Evolutionary conservation across 108 stramenopile species (phyloP).

Genomic region (Stephanodiscus minutulus): DNA sequence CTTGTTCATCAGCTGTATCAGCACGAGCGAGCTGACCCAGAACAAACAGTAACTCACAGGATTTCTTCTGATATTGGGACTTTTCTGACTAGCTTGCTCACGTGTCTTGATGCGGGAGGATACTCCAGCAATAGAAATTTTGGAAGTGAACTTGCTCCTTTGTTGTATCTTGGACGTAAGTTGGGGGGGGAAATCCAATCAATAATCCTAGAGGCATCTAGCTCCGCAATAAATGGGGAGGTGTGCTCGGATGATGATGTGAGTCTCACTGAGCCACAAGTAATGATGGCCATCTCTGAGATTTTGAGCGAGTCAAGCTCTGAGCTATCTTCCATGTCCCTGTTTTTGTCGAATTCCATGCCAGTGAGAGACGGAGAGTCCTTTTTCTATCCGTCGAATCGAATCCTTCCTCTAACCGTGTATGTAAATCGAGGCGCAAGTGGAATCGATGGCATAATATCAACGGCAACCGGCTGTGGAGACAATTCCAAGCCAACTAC

Average conservation of each 20-base stretch:
- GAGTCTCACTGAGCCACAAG: constrained; percentile 81
- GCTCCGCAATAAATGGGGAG: not conserved
- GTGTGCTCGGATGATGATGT: not conserved
- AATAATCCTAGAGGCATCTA: constrained; percentile 54
- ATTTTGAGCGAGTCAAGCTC: constrained; percentile 38
- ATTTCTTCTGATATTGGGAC: constrained; percentile 55
- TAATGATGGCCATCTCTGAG: constrained; percentile 69
- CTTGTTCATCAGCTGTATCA: constrained; percentile 69
- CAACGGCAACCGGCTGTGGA: constrained; percentile 87
- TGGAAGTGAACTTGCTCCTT: constrained; percentile 64
- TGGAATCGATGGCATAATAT: constrained; percentile 93
- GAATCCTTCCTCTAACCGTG: constrained; percentile 32
- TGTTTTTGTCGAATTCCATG: constrained; percentile 94
- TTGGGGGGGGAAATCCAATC: constrained; percentile 61
- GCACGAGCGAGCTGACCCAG: constrained; percentile 68
- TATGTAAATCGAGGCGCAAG: constrained; percentile 89
- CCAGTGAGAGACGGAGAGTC: constrained; percentile 90
- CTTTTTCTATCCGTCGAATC: constrained; percentile 70
- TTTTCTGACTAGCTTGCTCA: constrained; percentile 46
- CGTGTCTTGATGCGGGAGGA: constrained; percentile 10
- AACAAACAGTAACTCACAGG: constrained; percentile 68
- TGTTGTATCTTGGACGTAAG: constrained; percentile 60
- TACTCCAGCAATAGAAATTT: not conserved
- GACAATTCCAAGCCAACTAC: constrained; percentile 69
- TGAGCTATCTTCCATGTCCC: constrained; percentile 30